Evolutionary conservation across 805 yeast species (phyloP).

Genomic region (Metschnikowia orientalis): DNA sequence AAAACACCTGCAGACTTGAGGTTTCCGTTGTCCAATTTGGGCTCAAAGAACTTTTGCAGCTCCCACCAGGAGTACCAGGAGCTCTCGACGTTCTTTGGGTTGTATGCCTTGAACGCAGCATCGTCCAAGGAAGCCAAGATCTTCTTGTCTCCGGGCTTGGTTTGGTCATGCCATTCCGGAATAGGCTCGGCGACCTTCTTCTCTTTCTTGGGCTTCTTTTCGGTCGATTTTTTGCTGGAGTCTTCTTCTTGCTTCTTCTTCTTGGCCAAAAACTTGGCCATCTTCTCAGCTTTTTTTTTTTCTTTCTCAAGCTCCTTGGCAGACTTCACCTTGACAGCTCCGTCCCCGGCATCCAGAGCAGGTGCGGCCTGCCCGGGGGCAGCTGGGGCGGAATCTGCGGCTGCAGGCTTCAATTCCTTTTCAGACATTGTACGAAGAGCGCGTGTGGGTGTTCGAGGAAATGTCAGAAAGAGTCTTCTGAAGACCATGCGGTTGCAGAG

Average conservation of each 20-base stretch:
- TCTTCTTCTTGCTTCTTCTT: conserved; percentile 53
- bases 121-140: conserved; percentile 81
- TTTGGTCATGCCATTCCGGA: conserved; percentile 83
- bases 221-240: conserved; percentile 33
- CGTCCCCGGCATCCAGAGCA: conserved; percentile 9
- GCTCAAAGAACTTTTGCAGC: conserved; percentile 80
- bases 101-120: conserved; percentile 90
- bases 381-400: conserved; percentile 5
- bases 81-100: conserved; percentile 87
- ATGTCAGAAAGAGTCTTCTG: conserved; percentile 13
- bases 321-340: conserved; percentile 41
- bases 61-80: conserved; percentile 99
- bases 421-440: conserved; percentile 14
- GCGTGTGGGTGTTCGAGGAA: conserved; percentile 7
- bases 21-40: conserved; percentile 74
- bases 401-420: conserved; percentile 5
- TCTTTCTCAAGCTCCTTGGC: conserved; percentile 83
- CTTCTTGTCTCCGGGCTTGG: conserved; percentile 89
- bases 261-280: conserved; percentile 84
- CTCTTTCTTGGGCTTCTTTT: conserved; percentile 63
- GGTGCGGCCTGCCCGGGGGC: too few relatives aligned
- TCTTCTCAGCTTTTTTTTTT: conserved; percentile 80
- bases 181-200: conserved; percentile 64
- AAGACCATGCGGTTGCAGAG: conserved; percentile 13
- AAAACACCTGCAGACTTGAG: conserved; percentile 79